Evolutionary conservation across 352 stramenopile species (phyloP).

Genomic region (Hyaloperonospora brassicae): DNA sequence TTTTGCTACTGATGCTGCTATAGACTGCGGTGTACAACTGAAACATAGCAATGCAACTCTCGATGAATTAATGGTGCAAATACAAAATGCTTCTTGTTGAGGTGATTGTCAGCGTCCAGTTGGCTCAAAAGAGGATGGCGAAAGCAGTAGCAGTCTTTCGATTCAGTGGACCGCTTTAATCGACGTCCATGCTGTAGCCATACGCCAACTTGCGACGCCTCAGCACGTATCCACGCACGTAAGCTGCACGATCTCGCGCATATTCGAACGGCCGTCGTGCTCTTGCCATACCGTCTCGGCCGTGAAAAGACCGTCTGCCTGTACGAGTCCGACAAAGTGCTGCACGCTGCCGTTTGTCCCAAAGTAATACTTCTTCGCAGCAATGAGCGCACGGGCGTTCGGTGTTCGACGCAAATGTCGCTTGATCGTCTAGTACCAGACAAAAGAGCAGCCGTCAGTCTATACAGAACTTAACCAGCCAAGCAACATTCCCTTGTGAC

Average conservation of each 20-base stretch:
- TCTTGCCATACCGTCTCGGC: constrained; percentile 66
- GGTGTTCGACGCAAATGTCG: constrained; percentile 43
- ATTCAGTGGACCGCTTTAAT: neutral
- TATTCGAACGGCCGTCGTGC: constrained; percentile 63
- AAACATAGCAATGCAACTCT: too few relatives aligned
- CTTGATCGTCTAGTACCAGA: constrained; percentile 53
- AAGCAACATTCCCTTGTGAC: neutral
- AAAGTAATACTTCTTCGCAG: constrained; percentile 86
- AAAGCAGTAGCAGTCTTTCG: neutral
- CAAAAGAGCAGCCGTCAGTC: neutral
- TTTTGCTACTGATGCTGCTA: too few relatives aligned
- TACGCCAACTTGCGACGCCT: neutral
- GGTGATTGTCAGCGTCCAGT: too few relatives aligned
- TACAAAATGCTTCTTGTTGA: too few relatives aligned
- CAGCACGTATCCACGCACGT: constrained; percentile 4
- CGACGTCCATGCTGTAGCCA: neutral
- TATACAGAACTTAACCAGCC: neutral
- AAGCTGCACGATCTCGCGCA: constrained; percentile 72
- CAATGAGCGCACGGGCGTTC: constrained; percentile 49
- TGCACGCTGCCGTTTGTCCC: constrained; percentile 81
- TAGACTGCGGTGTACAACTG: too few relatives aligned
- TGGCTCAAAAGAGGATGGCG: too few relatives aligned
- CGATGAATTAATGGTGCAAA: too few relatives aligned
- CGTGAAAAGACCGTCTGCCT: constrained; percentile 35
- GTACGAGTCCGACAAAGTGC: constrained; percentile 64